A percentile compares a stretch with the other conserved stretches of the same genome.
These are phyloP conservation scores for Fusarium cyanostomum DNA, from an alignment of 2,329 filamentous ascomycete genomes.

Conservation along the genomic window DNA sequence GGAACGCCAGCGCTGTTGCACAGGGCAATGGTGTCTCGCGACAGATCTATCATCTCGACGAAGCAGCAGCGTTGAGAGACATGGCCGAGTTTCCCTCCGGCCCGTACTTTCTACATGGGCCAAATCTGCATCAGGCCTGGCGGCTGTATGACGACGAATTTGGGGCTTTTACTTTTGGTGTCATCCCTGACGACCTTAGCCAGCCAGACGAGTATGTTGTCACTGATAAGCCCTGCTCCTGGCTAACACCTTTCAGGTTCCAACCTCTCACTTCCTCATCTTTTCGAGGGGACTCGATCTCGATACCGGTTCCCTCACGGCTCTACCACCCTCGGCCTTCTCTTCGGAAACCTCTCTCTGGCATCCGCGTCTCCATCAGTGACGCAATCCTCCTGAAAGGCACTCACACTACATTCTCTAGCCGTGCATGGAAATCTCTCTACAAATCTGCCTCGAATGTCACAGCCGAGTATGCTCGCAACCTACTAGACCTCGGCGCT, in stretches of 20 bases:
- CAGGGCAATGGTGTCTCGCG: background rate
- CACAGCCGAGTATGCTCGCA: conserved; percentile 62
- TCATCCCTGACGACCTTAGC: conserved; percentile 49
- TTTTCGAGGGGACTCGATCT: conserved; percentile 38
- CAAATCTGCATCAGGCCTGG: conserved; percentile 54
- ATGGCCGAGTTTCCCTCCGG: conserved; percentile 49
- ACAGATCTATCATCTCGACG: conserved; percentile 37
- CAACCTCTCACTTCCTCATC: conserved; percentile 44
- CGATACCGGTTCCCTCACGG: conserved; percentile 52
- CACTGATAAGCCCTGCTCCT: background rate
- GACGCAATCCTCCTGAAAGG: conserved; percentile 55
- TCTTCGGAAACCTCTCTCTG: conserved; percentile 48
- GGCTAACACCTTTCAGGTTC: conserved; percentile 42
- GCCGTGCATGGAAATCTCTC: conserved; percentile 65
- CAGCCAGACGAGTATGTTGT: conserved; percentile 39
- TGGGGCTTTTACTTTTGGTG: conserved; percentile 50
- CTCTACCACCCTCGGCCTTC: conserved; percentile 47
- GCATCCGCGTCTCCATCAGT: conserved; percentile 49
- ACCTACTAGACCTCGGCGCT: conserved; percentile 68
- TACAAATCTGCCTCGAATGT: conserved; percentile 54
- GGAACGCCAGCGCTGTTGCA: conserved; percentile 17
- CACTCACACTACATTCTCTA: conserved; percentile 64
- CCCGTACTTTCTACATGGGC: conserved; percentile 54
- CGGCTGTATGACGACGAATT: conserved; percentile 52
- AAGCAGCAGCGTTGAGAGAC: conserved; percentile 22